These are phyloP conservation scores for Stemphylium vesicarium DNA, from an alignment of 2,329 filamentous ascomycete species.

Conservation along the genomic window DNA sequence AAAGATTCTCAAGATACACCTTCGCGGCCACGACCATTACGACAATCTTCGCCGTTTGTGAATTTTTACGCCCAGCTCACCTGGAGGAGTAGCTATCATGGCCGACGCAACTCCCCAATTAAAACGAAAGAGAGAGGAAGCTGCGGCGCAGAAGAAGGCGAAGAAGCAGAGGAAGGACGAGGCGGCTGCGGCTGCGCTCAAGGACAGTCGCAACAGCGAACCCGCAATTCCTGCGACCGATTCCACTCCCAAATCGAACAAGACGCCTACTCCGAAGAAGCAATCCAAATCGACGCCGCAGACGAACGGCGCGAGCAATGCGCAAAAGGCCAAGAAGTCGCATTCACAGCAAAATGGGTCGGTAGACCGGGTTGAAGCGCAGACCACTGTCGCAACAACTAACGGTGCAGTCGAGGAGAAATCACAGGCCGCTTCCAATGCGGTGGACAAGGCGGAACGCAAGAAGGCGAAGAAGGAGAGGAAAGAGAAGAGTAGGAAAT, in stretches of 20 bases:
- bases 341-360: constrained; percentile 2
- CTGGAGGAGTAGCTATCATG: constrained; percentile 23
- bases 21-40: constrained; percentile 3
- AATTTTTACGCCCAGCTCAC: background rate
- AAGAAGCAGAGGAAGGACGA: constrained; percentile 39
- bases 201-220: constrained; percentile 20
- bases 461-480: constrained; percentile 28
- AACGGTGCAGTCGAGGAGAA: background rate
- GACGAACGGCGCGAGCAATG: constrained; percentile 9
- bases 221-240: constrained; percentile 18
- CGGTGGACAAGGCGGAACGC: constrained; percentile 6
- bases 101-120: constrained; percentile 32
- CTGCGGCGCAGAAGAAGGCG: constrained; percentile 36
- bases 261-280: constrained; percentile 19
- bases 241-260: constrained; percentile 20
- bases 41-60: constrained; percentile 4
- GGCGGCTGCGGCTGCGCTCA: constrained; percentile 16
- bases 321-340: constrained; percentile 14
- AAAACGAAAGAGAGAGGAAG: constrained; percentile 41
- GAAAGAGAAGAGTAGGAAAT: constrained; percentile 27
- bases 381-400: constrained; percentile 3
- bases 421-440: constrained; percentile 9
- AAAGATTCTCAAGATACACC: constrained; percentile 23
- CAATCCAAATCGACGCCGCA: constrained; percentile 18
- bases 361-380: background rate